These are phyloP conservation scores for Paragyromitra xinjiangensis DNA, from an alignment of 495 filamentous ascomycete genomes.

Conservation along the genomic window DNA sequence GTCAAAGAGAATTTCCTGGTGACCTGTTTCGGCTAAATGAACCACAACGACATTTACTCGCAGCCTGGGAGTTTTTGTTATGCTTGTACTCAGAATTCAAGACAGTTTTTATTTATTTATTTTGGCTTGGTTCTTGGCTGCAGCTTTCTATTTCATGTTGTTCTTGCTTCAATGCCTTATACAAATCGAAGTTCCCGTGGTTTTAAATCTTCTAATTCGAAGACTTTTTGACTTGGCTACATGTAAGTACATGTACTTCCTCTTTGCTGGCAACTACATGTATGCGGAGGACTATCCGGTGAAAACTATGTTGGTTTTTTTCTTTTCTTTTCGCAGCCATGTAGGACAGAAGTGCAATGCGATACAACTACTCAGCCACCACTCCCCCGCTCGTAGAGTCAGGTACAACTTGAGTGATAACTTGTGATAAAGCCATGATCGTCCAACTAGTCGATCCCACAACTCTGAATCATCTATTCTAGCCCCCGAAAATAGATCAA, in stretches of 20 bases:
- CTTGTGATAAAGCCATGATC: not conserved
- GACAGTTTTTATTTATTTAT: too few species aligned
- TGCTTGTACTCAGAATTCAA: too few species aligned
- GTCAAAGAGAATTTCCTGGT: not conserved
- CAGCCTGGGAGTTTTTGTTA: too few species aligned
- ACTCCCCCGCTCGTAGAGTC: not conserved
- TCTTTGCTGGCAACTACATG: too few species aligned
- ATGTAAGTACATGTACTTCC: too few species aligned
- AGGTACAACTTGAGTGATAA: not conserved
- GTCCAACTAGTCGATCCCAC: not conserved
- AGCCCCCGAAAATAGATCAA: not conserved
- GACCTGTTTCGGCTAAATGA: not conserved
- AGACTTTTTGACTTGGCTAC: too few species aligned
- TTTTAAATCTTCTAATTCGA: too few species aligned
- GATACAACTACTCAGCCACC: not conserved
- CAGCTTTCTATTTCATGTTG: too few species aligned
- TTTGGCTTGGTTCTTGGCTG: too few species aligned
- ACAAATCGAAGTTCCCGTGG: too few species aligned
- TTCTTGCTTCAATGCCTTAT: too few species aligned
- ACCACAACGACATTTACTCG: too few species aligned
- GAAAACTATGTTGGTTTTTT: not conserved
- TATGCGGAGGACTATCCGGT: not conserved
- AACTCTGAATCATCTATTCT: not conserved
- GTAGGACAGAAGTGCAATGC: not conserved
- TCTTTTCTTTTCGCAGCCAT: not conserved